Evolutionary conservation across 2,329 filamentous ascomycete species (phyloP), one percentile per base, ranked within the genome.

Genomic region (Aspergillus sp.): DNA sequence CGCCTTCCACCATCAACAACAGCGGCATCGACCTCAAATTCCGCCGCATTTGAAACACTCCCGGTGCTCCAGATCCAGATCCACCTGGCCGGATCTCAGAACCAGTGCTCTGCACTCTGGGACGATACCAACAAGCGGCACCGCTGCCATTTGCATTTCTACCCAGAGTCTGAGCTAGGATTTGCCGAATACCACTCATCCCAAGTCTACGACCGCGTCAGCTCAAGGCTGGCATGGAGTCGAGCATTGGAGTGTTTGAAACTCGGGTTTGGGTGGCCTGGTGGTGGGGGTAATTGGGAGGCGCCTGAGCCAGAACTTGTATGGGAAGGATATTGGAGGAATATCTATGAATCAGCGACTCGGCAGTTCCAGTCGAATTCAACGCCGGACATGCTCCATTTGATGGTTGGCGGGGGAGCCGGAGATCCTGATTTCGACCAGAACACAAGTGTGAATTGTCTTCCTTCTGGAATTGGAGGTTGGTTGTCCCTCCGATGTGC

Each of bases 141-240:
- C 48, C 63, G 65, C 11, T 72, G 70, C 43, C 63, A 72, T 48
- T 53, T 79, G 12, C 85, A 81, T 68, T 76, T 77, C 4, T 87
- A 87, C 66, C 78, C 80, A 2, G 79, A 79, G 51, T 82, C 73
- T 0, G 74, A 81, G 41, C 71, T 83, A 0, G 88, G 89, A 0
- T 91, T 91, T 58, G 88, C 88, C 0, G 88, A 91, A 71, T 79
- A 81, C 18, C 81, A 86, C 45, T 67, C 87, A 12, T 81, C 87
- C 9, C 34, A 43, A 2, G 80, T 85, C 61, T 89, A 85, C 63
- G 82, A 89, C 60, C 76, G 79, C 3, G 77, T 88, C 8, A 81
- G 81, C 1, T 83, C 87, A 3, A 81, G 81, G 9, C 67, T 90
- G 18, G 87, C 88, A 0, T 91, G 87, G 83, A 85, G 81, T 22